phyloP scores from a whole-genome alignment of 2,329 filamentous ascomycete genomes.

The Botrytis aclada region DNA sequence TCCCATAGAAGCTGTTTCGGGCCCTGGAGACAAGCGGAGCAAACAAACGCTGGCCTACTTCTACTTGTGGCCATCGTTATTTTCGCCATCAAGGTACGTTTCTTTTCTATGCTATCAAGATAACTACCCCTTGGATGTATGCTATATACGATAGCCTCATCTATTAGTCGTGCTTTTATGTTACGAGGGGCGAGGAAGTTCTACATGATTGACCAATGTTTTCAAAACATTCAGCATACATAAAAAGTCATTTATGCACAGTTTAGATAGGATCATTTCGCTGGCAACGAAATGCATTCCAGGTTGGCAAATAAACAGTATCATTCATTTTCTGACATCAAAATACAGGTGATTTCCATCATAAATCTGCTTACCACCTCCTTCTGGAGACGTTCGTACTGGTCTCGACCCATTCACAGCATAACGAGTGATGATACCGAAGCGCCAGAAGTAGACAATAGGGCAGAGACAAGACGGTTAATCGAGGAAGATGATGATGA shows the following conservation, averaged over 20 bases:
- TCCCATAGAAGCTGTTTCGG: conserved; percentile 45
- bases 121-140: not conserved
- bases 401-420: conserved; percentile 25
- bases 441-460: conserved; percentile 25
- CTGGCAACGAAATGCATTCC: not conserved
- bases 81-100: conserved; percentile 54
- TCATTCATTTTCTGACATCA: conserved; percentile 2
- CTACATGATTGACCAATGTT: not conserved
- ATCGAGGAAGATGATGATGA: conserved; percentile 30
- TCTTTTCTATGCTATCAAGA: not conserved
- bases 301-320: not conserved
- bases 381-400: conserved; percentile 27
- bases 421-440: conserved; percentile 13
- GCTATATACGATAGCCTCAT: not conserved
- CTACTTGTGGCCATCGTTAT: conserved; percentile 53
- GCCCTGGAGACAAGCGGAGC: conserved; percentile 56
- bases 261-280: not conserved
- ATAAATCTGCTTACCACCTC: conserved; percentile 32
- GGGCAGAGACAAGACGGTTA: conserved; percentile 28
- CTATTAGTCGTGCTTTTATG: not conserved
- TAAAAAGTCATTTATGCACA: not conserved
- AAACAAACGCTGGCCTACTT: conserved; percentile 51
- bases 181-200: not conserved
- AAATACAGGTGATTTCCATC: conserved; percentile 29
- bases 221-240: not conserved